Evolutionary conservation across 2,329 filamentous ascomycete genomes (phyloP), one percentile per base, ranked within the genome.

Genomic region (Clarireedia sp.): DNA sequence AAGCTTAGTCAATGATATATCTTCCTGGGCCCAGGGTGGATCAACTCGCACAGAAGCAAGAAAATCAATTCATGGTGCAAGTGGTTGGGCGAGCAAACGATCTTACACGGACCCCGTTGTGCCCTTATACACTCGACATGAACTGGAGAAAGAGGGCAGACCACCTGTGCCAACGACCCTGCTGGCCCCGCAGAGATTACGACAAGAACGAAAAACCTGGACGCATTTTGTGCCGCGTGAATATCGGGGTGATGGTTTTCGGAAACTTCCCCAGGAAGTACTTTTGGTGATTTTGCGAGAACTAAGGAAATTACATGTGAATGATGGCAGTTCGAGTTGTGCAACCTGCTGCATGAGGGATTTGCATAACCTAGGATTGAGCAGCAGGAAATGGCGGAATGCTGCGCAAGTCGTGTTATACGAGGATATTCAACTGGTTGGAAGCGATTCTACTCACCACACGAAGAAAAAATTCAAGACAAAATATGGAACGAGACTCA

Each of bases 291-390:
- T 85, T n/a, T 63, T 85, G 36, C 73, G 73, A 40, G 74, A 78
- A 53, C 68, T 86, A 17, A 78, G 75, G 63, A 69, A 72, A 38
- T 65, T 75, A 14, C 82, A 86, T 63, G 64, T 83, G 12, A 68
- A 67, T 6, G 64, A 68, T 14, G 69, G 70, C 2, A 78, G 75
- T 59, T 68, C 70, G 36, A 82, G 80, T 67, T 85, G 82, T 64
- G 75, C 80, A 16, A 85, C 82, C 17, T 85, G 82, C 66, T 83
- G 79, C 78, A 82, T 83, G 79, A 74, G 82, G 48, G 81, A 86
- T 62, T 69, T 78, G 29, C 78, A 75, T 60, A 75, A 74, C 43
- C 66, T 83, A 41, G 73, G 76, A 10, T 55, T 80, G 10, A 72
- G 74, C 38, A 78, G 75, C 16, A 74, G 73, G 58, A 81, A 77